Base-by-base conservation (phyloP, 345 rosid species). In the Cardamine occulta region DNA sequence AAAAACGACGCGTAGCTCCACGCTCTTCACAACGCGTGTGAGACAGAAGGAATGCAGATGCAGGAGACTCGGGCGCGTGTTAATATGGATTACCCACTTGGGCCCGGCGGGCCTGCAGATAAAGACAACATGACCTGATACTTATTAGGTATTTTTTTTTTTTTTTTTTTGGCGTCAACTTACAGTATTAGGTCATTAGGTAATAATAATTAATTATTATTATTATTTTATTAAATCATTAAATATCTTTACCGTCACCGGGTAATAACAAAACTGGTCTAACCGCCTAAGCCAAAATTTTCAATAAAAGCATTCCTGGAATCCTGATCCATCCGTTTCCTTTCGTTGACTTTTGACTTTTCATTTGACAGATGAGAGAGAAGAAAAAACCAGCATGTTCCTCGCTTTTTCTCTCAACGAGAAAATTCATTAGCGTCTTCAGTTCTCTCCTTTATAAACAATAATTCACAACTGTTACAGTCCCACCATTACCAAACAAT, bases 381-480 rank as follows among this genome's bases (percentile, higher is more conserved):
- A 47, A 13, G 40, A 0, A 11, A 6, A 61, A 35, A 14, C 0
- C 5, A 10, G 65, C 80, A 70, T 32, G 75, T 55, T 70, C 12
- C 72, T 63, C 54, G 75, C 53, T 24, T 55, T 6, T 19, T 56
- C 32, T 51, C 53, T 4, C 61, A 48, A 35, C 54, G 1, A 45
- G 75, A 63, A 77, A 63, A 64, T 61, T 70, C 80, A 35, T 11
- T 15, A 39, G 13, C 44, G 35, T 54, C 54, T 39, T 63, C 63
- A 61, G 49, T 75, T 10, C 62, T 47, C 47, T 15, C 53, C 72
- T 71, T 56, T 77, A 77, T 77, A 77, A 71, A 8, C 72, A 10
- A 45, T 32, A 55, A 70, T 34, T 60, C 59, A 0, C 77, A 49
- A 12, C 74, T 21, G 31, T 44, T 66, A 4, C 15, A 78, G 62